Conservation (phyloP, 75 land plant genomes). For the Cupressus sempervirens region DNA sequence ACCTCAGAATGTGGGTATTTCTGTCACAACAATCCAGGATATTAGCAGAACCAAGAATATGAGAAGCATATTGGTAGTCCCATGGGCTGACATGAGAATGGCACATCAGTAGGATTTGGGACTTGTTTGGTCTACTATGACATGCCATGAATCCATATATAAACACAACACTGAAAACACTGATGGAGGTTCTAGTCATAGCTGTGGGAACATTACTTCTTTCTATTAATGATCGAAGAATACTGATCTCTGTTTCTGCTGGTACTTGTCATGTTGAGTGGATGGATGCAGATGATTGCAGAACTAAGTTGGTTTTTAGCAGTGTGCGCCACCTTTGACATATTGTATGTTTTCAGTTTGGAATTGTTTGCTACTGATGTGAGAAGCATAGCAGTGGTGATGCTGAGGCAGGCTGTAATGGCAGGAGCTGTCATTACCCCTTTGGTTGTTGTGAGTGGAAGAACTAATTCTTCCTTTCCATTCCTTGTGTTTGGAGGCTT, state of each 20-base stretch:
- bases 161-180: slow-evolving; percentile 44
- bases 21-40: background rate
- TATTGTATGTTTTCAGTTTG: slow-evolving; percentile 29
- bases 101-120: slow-evolving; percentile 24
- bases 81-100: slow-evolving; percentile 35
- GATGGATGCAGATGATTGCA: slow-evolving; percentile 17
- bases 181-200: slow-evolving; percentile 47
- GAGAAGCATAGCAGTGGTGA: slow-evolving; percentile 48
- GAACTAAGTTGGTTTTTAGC: slow-evolving; percentile 38
- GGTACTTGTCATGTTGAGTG: background rate
- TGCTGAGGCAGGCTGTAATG: slow-evolving; percentile 50
- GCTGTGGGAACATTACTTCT: slow-evolving; percentile 33
- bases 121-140: slow-evolving; percentile 51
- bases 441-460: slow-evolving; percentile 21
- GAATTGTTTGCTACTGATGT: slow-evolving; percentile 65
- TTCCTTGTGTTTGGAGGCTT: slow-evolving; percentile 39
- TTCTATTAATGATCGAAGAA: slow-evolving; percentile 17
- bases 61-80: slow-evolving; percentile 19
- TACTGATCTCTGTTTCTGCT: slow-evolving; percentile 16
- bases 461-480: slow-evolving; percentile 14
- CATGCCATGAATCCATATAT: slow-evolving; percentile 47
- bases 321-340: slow-evolving; percentile 33
- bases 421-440: slow-evolving; percentile 36
- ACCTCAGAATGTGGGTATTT: background rate
- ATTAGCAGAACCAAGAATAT: slow-evolving; percentile 2